A percentile compares a stretch with the other conserved stretches of the same genome.
Conservation (phyloP, 805 yeast genomes). For the Danielia reshetovae region DNA sequence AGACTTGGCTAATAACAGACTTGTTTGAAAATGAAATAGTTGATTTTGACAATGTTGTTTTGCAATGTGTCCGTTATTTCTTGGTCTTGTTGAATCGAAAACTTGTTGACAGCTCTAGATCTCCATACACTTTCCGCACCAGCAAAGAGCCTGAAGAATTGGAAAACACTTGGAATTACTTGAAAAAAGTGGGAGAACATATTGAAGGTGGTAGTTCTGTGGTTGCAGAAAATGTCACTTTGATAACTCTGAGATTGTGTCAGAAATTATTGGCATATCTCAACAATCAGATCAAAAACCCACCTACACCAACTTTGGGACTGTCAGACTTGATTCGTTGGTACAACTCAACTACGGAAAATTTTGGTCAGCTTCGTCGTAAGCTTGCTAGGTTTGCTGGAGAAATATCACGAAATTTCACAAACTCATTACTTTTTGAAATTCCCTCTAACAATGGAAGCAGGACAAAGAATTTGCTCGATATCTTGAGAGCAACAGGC, state of each 20-base stretch:
- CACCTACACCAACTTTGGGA: slow-evolving; percentile 41
- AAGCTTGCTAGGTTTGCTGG: slow-evolving; percentile 76
- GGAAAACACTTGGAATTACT: slow-evolving; percentile 74
- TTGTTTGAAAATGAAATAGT: slow-evolving; percentile 51
- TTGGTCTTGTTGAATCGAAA: slow-evolving; percentile 71
- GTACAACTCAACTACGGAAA: slow-evolving; percentile 65
- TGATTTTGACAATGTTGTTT: slow-evolving; percentile 59
- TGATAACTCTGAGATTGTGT: slow-evolving; percentile 62
- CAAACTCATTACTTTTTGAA: slow-evolving; percentile 64
- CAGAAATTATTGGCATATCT: slow-evolving; percentile 67
- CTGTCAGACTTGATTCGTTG: slow-evolving; percentile 48
- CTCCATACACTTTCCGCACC: slow-evolving; percentile 63
- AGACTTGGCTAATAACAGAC: slow-evolving; percentile 69
- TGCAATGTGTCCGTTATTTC: slow-evolving; percentile 70
- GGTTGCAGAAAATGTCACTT: slow-evolving; percentile 72
- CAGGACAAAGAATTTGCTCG: slow-evolving; percentile 48
- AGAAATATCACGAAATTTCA: slow-evolving; percentile 63
- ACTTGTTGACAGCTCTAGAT: slow-evolving; percentile 68
- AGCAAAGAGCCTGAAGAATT: slow-evolving; percentile 90
- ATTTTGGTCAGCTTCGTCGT: slow-evolving; percentile 72
- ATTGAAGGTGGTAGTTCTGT: slow-evolving; percentile 79
- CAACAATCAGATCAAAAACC: slow-evolving; percentile 60
- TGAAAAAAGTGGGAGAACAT: slow-evolving; percentile 71
- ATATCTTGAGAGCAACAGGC: slow-evolving; percentile 55
- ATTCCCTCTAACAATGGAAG: slow-evolving; percentile 41